A percentile compares a stretch with the other conserved stretches of the same genome.
Evolutionary conservation across 2,329 filamentous ascomycete species (phyloP).

Genomic region (Alternaria viburni): DNA sequence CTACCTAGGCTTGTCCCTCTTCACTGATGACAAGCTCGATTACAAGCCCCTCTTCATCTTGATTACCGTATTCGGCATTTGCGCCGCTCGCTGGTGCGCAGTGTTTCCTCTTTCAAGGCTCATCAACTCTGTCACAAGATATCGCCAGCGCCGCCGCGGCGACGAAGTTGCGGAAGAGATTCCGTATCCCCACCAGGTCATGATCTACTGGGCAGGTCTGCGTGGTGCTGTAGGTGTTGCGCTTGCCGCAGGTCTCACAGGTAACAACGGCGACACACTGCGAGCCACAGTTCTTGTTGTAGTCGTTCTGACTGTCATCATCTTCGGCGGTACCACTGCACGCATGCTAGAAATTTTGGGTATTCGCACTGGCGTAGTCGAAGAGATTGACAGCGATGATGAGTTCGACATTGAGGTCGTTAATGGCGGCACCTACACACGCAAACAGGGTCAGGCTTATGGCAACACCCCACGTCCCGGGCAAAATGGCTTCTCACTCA

Average conservation of each 20-base stretch:
- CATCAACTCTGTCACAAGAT: slow-evolving; percentile 93
- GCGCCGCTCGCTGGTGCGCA: slow-evolving; percentile 87
- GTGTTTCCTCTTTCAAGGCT: slow-evolving; percentile 89
- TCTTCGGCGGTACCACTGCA: slow-evolving; percentile 96
- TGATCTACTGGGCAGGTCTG: slow-evolving; percentile 99
- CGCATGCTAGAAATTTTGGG: slow-evolving; percentile 97
- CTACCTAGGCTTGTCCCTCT: slow-evolving; percentile 91
- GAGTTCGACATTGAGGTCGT: slow-evolving; percentile 92
- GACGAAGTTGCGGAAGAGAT: slow-evolving; percentile 76
- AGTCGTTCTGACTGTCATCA: slow-evolving; percentile 96
- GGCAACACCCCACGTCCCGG: slow-evolving; percentile 73
- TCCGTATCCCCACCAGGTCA: slow-evolving; percentile 95
- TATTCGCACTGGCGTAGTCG: slow-evolving; percentile 95
- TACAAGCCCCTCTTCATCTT: slow-evolving; percentile 97
- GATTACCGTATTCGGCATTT: slow-evolving; percentile 89
- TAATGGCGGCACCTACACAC: slow-evolving; percentile 75
- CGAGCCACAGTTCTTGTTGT: slow-evolving; percentile 97
- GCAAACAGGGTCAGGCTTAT: slow-evolving; percentile 76
- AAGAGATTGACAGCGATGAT: slow-evolving; percentile 96
- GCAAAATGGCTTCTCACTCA: slow-evolving; percentile 62
- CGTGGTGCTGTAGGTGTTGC: slow-evolving; percentile 96
- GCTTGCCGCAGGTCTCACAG: slow-evolving; percentile 84
- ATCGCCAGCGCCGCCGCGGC: slow-evolving; percentile 78
- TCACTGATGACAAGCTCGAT: slow-evolving; percentile 84
- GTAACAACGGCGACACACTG: slow-evolving; percentile 80